These are phyloP conservation scores for Globisporangium rhizosaccharum DNA, from an alignment of 352 stramenopile genomes.

Conservation along the genomic window DNA sequence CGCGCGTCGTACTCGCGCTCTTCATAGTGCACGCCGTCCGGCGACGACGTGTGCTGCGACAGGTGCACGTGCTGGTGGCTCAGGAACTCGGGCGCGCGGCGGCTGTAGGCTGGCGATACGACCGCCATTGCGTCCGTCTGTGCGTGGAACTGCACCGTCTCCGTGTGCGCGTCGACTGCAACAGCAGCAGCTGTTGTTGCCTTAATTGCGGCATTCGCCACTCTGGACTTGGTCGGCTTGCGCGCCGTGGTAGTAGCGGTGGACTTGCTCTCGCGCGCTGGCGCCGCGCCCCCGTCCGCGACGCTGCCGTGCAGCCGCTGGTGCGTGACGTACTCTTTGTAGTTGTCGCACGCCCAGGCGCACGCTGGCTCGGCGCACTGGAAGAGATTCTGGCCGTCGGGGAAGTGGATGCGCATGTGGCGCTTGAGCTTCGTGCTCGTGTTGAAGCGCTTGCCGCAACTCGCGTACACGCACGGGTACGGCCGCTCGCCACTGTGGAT, in stretches of 20 bases:
- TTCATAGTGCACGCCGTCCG: constrained; percentile 18
- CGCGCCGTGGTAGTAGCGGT: constrained; percentile 10
- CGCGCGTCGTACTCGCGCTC: constrained; percentile 27
- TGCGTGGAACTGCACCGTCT: constrained; percentile 1
- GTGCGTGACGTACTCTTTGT: constrained; percentile 60
- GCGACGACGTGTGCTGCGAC: not conserved
- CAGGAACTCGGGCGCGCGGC: constrained; percentile 10
- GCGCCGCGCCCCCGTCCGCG: constrained; percentile 14
- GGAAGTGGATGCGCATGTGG: constrained; percentile 86
- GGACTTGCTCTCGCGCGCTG: constrained; percentile 11
- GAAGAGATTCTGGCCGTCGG: constrained; percentile 70
- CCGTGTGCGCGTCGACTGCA: too few species aligned
- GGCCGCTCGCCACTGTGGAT: constrained; percentile 82
- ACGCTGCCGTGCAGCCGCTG: constrained; percentile 26
- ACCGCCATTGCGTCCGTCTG: not conserved
- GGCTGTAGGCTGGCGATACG: constrained; percentile 1
- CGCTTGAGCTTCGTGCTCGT: constrained; percentile 88
- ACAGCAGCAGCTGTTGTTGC: not conserved
- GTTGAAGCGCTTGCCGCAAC: constrained; percentile 82
- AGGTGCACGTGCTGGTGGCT: not conserved
- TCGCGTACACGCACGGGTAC: constrained; percentile 59
- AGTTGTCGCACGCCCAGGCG: constrained; percentile 52
- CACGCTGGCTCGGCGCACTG: constrained; percentile 24
- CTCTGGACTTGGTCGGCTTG: constrained; percentile 13
- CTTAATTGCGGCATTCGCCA: not conserved